These are phyloP conservation scores for Sclerotinia glacialis DNA, from an alignment of 2,329 filamentous ascomycete species.

Conservation along the genomic window DNA sequence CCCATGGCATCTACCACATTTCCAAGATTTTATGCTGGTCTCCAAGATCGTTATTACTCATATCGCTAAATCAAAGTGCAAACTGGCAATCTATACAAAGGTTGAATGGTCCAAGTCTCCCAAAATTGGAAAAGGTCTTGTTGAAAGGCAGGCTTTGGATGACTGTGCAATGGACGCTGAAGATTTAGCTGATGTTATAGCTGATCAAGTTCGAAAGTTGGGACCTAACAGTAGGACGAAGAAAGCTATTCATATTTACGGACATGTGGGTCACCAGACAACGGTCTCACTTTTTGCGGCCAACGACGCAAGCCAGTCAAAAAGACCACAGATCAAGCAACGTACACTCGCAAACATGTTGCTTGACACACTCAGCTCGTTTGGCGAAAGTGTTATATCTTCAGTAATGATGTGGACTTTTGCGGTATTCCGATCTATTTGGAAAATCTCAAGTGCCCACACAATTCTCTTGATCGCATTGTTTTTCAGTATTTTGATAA, in stretches of 20 bases:
- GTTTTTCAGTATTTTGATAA: constrained; percentile 65
- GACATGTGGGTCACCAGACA: constrained; percentile 67
- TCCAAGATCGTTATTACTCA: constrained; percentile 94
- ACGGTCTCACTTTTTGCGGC: constrained; percentile 59
- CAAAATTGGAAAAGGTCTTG: constrained; percentile 55
- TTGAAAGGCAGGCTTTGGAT: constrained; percentile 70
- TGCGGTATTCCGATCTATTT: constrained; percentile 61
- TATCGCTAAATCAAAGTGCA: constrained; percentile 86
- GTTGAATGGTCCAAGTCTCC: constrained; percentile 80
- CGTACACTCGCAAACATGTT: constrained; percentile 66
- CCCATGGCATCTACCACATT: constrained; percentile 72
- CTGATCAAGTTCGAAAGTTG: constrained; percentile 72
- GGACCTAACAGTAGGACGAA: constrained; percentile 72
- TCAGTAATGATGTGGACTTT: constrained; percentile 76
- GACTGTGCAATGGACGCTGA: constrained; percentile 71
- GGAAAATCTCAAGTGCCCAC: constrained; percentile 69
- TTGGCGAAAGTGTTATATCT: constrained; percentile 70
- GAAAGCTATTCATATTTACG: constrained; percentile 76
- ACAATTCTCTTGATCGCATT: constrained; percentile 70
- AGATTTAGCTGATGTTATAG: constrained; percentile 71
- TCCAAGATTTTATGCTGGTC: constrained; percentile 73
- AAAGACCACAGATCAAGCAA: constrained; percentile 57
- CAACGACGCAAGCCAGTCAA: constrained; percentile 44
- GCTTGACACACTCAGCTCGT: constrained; percentile 68
- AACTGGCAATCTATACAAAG: constrained; percentile 81